phyloP scores from a whole-genome alignment of 495 filamentous ascomycete species.

The Geopyxis carbonaria region DNA sequence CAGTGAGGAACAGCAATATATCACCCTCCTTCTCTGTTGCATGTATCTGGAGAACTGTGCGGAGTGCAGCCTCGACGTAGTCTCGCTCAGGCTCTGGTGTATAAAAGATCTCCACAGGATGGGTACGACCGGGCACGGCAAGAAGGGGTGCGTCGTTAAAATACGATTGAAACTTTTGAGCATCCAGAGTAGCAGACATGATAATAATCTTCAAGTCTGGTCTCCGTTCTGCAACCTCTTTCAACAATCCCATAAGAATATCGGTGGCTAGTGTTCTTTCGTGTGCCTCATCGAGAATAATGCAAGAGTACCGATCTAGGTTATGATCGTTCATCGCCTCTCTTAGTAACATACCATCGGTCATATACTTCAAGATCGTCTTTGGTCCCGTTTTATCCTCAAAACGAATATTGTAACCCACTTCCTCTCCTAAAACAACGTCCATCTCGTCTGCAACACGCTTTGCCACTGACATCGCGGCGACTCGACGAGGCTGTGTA shows the following conservation, averaged over 20 bases:
- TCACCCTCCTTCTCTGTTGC: constrained; percentile 84
- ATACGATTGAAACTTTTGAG: constrained; percentile 95
- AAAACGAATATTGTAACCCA: constrained; percentile 98
- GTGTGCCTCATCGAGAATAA: constrained; percentile 97
- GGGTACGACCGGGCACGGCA: constrained; percentile 85
- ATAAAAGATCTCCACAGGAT: constrained; percentile 97
- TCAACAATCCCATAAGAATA: constrained; percentile 87
- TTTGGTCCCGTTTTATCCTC: constrained; percentile 84
- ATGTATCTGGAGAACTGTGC: constrained; percentile 93
- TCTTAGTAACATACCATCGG: constrained; percentile 93
- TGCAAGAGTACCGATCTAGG: constrained; percentile 81
- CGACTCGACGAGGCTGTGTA: constrained; percentile 94
- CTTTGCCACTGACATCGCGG: constrained; percentile 96
- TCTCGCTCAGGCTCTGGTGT: constrained; percentile 92
- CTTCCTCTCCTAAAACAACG: constrained; percentile 80
- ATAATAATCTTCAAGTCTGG: constrained; percentile 90
- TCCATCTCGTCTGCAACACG: constrained; percentile 97
- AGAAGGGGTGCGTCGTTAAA: constrained; percentile 88
- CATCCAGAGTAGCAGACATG: constrained; percentile 96
- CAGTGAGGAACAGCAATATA: constrained; percentile 88
- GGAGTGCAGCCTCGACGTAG: constrained; percentile 85
- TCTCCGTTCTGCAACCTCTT: constrained; percentile 60
- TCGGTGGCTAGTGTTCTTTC: constrained; percentile 90
- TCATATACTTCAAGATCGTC: constrained; percentile 98
- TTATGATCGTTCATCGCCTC: constrained; percentile 97